Conservation (phyloP, 179 eudicot genomes). For the Beta lomatogona region DNA sequence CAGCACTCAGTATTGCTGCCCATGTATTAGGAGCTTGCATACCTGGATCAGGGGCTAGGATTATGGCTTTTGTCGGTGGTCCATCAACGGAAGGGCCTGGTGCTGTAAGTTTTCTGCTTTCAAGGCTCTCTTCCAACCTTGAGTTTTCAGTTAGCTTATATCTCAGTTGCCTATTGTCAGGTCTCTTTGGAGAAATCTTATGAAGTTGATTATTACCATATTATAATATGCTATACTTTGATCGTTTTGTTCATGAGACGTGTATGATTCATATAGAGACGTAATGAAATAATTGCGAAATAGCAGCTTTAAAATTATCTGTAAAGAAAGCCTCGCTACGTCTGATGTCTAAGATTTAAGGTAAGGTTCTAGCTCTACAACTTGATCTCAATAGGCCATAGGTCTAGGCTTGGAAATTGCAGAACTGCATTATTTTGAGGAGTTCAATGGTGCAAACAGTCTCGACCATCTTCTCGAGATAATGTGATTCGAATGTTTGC, state of each 20-base stretch:
- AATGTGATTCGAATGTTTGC: background rate
- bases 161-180: background rate
- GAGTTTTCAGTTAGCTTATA: background rate
- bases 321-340: background rate
- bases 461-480: background rate
- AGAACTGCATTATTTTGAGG: background rate
- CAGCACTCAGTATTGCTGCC: slow-evolving; percentile 83
- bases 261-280: background rate
- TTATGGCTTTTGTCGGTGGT: slow-evolving; percentile 92
- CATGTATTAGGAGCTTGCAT: slow-evolving; percentile 91
- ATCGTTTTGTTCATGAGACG: background rate
- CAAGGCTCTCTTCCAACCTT: background rate
- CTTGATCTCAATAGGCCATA: background rate
- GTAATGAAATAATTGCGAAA: background rate
- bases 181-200: background rate
- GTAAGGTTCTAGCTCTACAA: background rate
- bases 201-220: background rate
- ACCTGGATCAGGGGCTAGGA: slow-evolving; percentile 90
- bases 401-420: no score
- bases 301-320: background rate
- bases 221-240: background rate
- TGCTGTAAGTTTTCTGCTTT: slow-evolving; percentile 64
- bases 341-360: background rate
- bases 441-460: background rate
- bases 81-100: slow-evolving; percentile 97